Evolutionary conservation across 2,329 filamentous ascomycete species (phyloP), one percentile per base, ranked within the genome.

Genomic region (Fusarium abutilonis): DNA sequence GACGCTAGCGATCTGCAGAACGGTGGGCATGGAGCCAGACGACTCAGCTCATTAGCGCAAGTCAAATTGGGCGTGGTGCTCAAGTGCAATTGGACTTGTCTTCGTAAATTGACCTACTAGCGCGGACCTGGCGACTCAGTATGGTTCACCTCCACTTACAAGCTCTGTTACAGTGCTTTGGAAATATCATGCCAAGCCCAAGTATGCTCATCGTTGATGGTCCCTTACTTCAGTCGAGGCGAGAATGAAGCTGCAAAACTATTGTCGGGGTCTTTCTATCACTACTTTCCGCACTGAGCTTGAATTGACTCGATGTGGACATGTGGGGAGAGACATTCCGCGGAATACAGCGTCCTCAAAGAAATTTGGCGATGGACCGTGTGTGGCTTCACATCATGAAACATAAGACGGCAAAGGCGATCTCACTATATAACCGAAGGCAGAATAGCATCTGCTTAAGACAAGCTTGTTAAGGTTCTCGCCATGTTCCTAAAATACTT

Each of bases 1-100:
- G 51, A 54, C 67, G 53, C 68, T 70, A 70, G 67, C 55, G 64
- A 70, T 68, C 63, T 70, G 67, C 68, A 67, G 54, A 67, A 62
- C 66, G 65, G 68, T 70, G 68, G 68, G 53, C 66, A 59, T 63
- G 52, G 45, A 70, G 54, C 64, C 62, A 62, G 60, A 56, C 66
- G 53, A 60, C 57, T 67, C 67, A 70, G 67, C 65, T 70, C 65
- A 60, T 66, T 70, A 70, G 67, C 56, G 67, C 34, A 61, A 13
- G 36, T 64, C 40, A 43, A 64, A 52, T 53, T 64, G 23, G 43
- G 61, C 42, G 38, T 56, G 60, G 50, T 61, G 35, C 55, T 26
- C 46, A 57, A 45, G 46, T 43, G 36, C 34, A 62, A 46, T 58
- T 64, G 52, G 40, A 29, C 38, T 60, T 43, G 45, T 39, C 41